A percentile compares a stretch with the other conserved stretches of the same genome.
Conservation (phyloP, 768 basidiomycete species). For the Boletellus ananiceps region DNA sequence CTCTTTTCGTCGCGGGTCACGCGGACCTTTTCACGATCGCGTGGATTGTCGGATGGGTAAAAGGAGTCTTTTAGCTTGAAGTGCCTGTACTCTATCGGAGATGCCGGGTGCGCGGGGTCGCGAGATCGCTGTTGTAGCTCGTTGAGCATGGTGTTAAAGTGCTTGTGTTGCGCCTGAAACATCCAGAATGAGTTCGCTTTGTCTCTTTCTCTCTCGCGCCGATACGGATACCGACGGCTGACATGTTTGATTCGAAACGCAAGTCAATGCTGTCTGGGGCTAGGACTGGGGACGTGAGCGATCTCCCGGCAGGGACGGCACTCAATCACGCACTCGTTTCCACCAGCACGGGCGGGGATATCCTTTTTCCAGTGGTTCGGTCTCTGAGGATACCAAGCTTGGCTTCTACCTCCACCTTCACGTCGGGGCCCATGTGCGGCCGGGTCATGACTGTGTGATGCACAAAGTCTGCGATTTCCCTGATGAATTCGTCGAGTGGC, state of each 20-base stretch:
- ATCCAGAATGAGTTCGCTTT: constrained; percentile 9
- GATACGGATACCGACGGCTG: constrained; percentile 50
- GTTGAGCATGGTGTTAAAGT: constrained; percentile 87
- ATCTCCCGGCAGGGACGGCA: constrained; percentile 2
- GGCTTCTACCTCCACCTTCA: constrained; percentile 79
- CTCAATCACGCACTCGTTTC: constrained; percentile 68
- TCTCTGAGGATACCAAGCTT: constrained; percentile 80
- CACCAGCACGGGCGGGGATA: constrained; percentile 67
- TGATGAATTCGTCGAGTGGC: constrained; percentile 90
- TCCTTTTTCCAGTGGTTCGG: constrained; percentile 46
- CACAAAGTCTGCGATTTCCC: constrained; percentile 86
- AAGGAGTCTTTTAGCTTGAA: constrained; percentile 77
- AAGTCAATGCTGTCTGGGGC: constrained; percentile 54
- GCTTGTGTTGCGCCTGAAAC: constrained; percentile 75
- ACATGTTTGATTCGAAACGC: constrained; percentile 93
- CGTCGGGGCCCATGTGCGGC: constrained; percentile 46
- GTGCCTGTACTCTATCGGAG: constrained; percentile 71
- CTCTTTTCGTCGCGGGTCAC: constrained; percentile 82
- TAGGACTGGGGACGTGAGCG: constrained; percentile 50
- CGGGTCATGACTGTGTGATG: constrained; percentile 62
- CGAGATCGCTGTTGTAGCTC: constrained; percentile 57
- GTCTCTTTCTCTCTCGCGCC: background rate
- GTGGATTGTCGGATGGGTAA: constrained; percentile 43
- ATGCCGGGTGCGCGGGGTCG: constrained; percentile 47
- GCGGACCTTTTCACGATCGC: constrained; percentile 58